Percentiles rank a stretch among this genome's conserved stretches.
These are phyloP conservation scores for Phoma sp. DNA, from an alignment of 2,329 filamentous ascomycete species.

Conservation along the genomic window DNA sequence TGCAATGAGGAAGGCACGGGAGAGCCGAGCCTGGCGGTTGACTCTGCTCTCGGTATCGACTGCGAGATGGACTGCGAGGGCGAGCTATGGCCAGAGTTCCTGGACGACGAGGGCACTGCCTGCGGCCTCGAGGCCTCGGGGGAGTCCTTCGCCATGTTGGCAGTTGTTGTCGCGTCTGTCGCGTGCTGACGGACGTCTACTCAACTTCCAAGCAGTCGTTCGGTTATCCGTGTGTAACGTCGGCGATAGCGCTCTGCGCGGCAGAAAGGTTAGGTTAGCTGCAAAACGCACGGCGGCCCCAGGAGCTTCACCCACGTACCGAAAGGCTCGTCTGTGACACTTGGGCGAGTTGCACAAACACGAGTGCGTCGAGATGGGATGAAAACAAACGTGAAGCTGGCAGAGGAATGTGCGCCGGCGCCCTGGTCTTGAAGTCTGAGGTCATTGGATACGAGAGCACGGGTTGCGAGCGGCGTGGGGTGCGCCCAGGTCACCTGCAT, in stretches of 20 bases:
- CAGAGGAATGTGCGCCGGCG: slow-evolving; percentile 9
- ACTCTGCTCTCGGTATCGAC: slow-evolving; percentile 57
- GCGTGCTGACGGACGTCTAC: slow-evolving; percentile 10
- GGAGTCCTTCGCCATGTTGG: slow-evolving; percentile 8
- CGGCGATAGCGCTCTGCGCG: slow-evolving; percentile 18
- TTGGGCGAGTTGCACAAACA: slow-evolving; percentile 4
- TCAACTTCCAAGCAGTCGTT: slow-evolving; percentile 12
- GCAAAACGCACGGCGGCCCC: slow-evolving; percentile 2
- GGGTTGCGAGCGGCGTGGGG: slow-evolving; percentile 3
- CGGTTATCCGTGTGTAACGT: slow-evolving; percentile 32
- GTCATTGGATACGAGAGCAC: slow-evolving; percentile 9
- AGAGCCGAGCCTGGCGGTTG: slow-evolving; percentile 62
- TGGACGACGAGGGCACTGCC: slow-evolving; percentile 39
- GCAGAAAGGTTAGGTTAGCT: slow-evolving; percentile 1
- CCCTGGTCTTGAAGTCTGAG: slow-evolving; percentile 11
- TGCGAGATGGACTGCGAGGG: slow-evolving; percentile 38
- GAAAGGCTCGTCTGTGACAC: slow-evolving; percentile 7
- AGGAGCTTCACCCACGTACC: slow-evolving; percentile 9
- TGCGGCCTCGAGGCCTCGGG: slow-evolving; percentile 33
- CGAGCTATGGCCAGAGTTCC: slow-evolving; percentile 34
- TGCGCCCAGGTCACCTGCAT: slow-evolving; percentile 8
- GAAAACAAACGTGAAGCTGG: slow-evolving; percentile 9
- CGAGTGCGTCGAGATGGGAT: slow-evolving; percentile 10
- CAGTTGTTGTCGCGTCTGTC: slow-evolving; percentile 5
- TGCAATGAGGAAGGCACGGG: slow-evolving; percentile 57